Percentiles rank a stretch among this genome's conserved stretches.
These are phyloP conservation scores for Meredithiella fracta DNA, from an alignment of 2,329 filamentous ascomycete species.

Conservation along the genomic window DNA sequence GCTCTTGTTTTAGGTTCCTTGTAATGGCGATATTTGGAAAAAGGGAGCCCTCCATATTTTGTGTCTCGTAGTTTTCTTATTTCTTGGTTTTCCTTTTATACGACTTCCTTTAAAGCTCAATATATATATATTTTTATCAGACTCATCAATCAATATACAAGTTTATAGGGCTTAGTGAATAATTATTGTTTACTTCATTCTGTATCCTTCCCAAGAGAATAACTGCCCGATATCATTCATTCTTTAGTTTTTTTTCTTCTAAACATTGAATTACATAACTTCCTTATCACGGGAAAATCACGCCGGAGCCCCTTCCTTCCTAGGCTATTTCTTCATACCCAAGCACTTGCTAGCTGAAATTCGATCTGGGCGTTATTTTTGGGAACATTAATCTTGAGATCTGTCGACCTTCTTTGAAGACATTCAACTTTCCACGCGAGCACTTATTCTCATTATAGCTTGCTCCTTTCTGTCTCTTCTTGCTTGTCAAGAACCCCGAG, in stretches of 20 bases:
- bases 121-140: not conserved
- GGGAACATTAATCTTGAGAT: too few relatives aligned
- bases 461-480: too few relatives aligned
- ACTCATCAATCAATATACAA: not conserved
- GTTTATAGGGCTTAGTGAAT: not conserved
- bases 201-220: too few relatives aligned
- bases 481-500: not conserved
- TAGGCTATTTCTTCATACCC: not conserved
- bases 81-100: not conserved
- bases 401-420: not conserved
- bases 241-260: constrained; percentile 2
- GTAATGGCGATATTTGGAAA: not conserved
- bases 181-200: too few relatives aligned
- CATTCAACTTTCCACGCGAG: not conserved
- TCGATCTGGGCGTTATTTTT: not conserved
- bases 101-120: not conserved
- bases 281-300: not conserved
- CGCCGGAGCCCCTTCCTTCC: not conserved
- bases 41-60: not conserved
- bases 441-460: not conserved
- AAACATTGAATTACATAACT: not conserved
- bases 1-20: constrained; percentile 3
- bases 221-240: too few relatives aligned
- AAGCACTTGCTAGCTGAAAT: not conserved
- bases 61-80: not conserved